Conservation (phyloP, 2,329 filamentous ascomycete species). For the Trichoderma breve region DNA sequence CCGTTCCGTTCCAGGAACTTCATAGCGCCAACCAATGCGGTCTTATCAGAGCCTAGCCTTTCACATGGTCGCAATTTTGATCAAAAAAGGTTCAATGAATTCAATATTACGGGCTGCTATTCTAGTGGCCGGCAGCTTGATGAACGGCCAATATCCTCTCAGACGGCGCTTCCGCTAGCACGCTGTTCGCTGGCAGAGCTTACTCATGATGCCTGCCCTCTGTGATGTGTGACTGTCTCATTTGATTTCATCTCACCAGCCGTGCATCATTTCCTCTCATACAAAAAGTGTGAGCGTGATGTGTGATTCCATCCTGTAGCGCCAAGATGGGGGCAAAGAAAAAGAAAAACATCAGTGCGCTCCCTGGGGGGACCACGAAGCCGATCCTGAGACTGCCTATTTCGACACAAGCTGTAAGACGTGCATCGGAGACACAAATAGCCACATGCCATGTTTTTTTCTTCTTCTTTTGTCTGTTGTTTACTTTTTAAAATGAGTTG, state of each 20-base stretch:
- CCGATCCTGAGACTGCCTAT: neutral
- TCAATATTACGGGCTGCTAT: neutral
- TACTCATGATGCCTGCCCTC: slow-evolving; percentile 6
- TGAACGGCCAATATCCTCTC: neutral
- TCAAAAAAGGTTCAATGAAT: neutral
- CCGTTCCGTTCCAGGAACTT: slow-evolving; percentile 4
- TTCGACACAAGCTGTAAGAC: neutral
- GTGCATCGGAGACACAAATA: neutral
- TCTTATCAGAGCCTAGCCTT: neutral
- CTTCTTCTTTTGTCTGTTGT: neutral
- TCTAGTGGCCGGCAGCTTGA: neutral
- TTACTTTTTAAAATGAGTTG: neutral
- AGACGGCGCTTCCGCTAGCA: neutral
- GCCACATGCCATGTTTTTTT: neutral
- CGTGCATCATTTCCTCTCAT: neutral
- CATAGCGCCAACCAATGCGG: neutral
- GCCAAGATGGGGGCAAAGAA: neutral
- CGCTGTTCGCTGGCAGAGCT: neutral
- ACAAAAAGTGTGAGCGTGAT: neutral
- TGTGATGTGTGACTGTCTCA: neutral
- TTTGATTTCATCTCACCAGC: neutral
- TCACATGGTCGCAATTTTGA: neutral
- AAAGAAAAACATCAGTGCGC: neutral
- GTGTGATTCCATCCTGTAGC: neutral
- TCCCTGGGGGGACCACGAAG: neutral